Conservation (phyloP, 2,329 filamentous ascomycete genomes). For the Pseudogymnoascus sp. region DNA sequence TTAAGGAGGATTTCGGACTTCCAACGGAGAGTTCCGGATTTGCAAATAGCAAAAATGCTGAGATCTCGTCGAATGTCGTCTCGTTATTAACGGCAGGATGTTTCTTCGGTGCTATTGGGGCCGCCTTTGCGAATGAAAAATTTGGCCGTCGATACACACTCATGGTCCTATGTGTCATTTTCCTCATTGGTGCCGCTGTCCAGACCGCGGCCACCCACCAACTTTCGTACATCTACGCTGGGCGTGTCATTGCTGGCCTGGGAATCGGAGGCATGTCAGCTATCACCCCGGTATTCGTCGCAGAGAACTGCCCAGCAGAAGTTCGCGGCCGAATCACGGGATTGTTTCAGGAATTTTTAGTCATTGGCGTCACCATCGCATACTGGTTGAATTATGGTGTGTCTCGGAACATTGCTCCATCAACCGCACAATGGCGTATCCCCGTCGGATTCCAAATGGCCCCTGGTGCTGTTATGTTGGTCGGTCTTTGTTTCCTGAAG, state of each 20-base stretch:
- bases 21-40: conserved; percentile 17
- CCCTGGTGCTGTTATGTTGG: conserved; percentile 55
- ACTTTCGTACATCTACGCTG: conserved; percentile 39
- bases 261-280: conserved; percentile 42
- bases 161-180: conserved; percentile 37
- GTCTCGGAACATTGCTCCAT: conserved; percentile 31
- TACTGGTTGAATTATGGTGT: conserved; percentile 43
- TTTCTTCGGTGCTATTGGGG: conserved; percentile 44
- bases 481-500: conserved; percentile 59
- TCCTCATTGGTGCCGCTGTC: conserved; percentile 36
- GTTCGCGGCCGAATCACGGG: conserved; percentile 35
- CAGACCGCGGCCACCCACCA: conserved; percentile 41
- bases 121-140: conserved; percentile 42
- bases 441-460: conserved; percentile 38
- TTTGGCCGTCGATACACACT: conserved; percentile 41
- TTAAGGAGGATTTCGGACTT: conserved; percentile 23
- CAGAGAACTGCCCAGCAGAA: conserved; percentile 36
- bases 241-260: conserved; percentile 37
- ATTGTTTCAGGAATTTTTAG: conserved; percentile 35
- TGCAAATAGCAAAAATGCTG: neutral
- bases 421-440: conserved; percentile 43
- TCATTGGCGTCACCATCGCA: conserved; percentile 33
- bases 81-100: conserved; percentile 47
- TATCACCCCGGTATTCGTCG: conserved; percentile 35
- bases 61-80: conserved; percentile 34